These are phyloP conservation scores for Solanum tarapatanum DNA, from an alignment of 257 asterid species.

Conservation along the genomic window DNA sequence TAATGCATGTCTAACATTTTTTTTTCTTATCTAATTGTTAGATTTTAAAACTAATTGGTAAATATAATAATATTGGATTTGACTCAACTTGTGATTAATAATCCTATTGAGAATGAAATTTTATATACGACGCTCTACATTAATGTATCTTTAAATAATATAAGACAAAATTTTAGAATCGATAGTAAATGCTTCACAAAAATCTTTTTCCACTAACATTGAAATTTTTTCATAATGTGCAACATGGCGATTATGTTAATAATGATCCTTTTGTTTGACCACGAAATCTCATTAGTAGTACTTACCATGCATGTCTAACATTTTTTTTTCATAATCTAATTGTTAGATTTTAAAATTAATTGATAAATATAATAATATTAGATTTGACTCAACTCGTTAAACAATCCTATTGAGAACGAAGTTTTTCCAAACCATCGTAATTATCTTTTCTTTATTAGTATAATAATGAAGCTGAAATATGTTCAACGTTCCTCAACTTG, in stretches of 20 bases:
- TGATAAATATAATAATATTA: neutral
- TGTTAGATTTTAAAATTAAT: neutral
- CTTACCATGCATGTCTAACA: neutral
- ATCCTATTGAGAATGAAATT: neutral
- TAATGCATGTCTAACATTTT: neutral
- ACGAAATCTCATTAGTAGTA: neutral
- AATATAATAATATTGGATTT: neutral
- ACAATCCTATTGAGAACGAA: neutral
- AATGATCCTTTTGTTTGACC: neutral
- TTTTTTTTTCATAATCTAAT: neutral
- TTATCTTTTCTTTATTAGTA: neutral
- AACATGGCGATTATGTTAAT: neutral
- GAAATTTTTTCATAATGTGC: no score
- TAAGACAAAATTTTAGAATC: no score
- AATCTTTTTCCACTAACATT: no score
- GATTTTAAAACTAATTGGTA: neutral
- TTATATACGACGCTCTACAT: no score
- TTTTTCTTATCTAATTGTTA: neutral
- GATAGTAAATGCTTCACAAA: no score
- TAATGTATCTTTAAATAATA: no score
- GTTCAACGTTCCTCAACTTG: neutral
- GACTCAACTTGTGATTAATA: neutral
- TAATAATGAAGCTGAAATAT: neutral
- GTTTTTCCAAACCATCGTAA: neutral
- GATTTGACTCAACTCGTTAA: neutral